Evolutionary conservation across 495 filamentous ascomycete genomes (phyloP).

Genomic region (Podospora appendiculata): DNA sequence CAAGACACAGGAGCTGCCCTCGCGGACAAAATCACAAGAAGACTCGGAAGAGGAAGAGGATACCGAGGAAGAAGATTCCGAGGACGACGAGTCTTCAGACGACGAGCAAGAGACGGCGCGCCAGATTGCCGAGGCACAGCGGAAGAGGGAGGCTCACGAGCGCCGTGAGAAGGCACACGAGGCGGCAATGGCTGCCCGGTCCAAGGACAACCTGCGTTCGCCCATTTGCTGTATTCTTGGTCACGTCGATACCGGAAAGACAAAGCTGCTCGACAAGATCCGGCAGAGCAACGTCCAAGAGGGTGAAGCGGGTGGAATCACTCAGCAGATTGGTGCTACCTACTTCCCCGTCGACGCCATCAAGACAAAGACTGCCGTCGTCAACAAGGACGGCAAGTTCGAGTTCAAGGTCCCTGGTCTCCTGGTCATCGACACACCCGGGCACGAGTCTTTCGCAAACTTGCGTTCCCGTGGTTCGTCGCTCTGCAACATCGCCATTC

Average conservation of each 20-base stretch:
- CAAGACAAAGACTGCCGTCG: slow-evolving; percentile 80
- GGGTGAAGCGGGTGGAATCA: slow-evolving; percentile 99
- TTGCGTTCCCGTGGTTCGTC: slow-evolving; percentile 91
- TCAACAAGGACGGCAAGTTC: slow-evolving; percentile 85
- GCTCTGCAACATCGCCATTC: slow-evolving; percentile 97
- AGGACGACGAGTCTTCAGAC: slow-evolving; percentile 48
- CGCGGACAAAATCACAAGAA: slow-evolving; percentile 20
- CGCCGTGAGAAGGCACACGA: slow-evolving; percentile 82
- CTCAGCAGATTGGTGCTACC: slow-evolving; percentile 98
- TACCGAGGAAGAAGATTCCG: slow-evolving; percentile 35
- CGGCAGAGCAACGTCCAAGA: slow-evolving; percentile 98
- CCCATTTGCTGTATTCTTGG: slow-evolving; percentile 99
- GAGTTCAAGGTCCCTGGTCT: slow-evolving; percentile 98
- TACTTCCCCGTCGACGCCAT: slow-evolving; percentile 98
- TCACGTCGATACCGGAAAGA: slow-evolving; percentile 99
- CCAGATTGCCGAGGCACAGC: slow-evolving; percentile 57
- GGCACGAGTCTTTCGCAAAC: slow-evolving; percentile 99
- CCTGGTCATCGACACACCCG: slow-evolving; percentile 95
- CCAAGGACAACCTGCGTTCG: slow-evolving; percentile 88
- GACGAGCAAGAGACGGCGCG: slow-evolving; percentile 65
- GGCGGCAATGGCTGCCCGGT: slow-evolving; percentile 84
- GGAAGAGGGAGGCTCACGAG: slow-evolving; percentile 87
- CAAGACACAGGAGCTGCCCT: slow-evolving; percentile 21
- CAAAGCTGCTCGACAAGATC: slow-evolving; percentile 97
- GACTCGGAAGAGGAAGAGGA: slow-evolving; percentile 15